These are phyloP conservation scores for Aphanomyces cochlioides DNA, from an alignment of 352 stramenopile species.

Conservation along the genomic window DNA sequence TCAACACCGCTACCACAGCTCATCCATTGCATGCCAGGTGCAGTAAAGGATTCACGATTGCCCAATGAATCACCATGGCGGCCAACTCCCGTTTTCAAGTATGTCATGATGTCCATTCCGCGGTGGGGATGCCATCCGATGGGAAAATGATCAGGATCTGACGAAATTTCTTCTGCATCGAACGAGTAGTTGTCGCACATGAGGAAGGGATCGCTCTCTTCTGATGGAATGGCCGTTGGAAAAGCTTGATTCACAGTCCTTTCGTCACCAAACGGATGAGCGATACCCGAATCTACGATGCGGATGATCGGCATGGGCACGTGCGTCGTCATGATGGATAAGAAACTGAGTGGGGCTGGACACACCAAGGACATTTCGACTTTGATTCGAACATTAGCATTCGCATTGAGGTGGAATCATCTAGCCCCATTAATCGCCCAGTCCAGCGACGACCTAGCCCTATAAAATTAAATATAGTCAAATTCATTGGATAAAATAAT, in stretches of 20 bases:
- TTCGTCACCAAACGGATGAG: constrained; percentile 45
- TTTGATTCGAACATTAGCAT: no score
- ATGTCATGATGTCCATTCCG: constrained; percentile 37
- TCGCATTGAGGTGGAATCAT: no score
- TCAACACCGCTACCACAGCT: constrained; percentile 42
- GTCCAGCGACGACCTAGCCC: no score
- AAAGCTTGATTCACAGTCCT: constrained; percentile 42
- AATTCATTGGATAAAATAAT: no score
- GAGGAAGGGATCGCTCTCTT: constrained; percentile 40
- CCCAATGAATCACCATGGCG: constrained; percentile 42
- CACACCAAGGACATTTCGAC: not conserved
- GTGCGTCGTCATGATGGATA: constrained; percentile 1
- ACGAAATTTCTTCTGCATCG: constrained; percentile 26
- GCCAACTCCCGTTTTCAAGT: constrained; percentile 37
- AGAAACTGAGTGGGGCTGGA: not conserved
- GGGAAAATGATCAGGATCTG: constrained; percentile 39
- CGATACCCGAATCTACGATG: constrained; percentile 36
- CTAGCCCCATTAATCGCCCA: no score
- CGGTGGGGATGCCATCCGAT: constrained; percentile 43
- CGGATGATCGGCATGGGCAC: constrained; percentile 10
- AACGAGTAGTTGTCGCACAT: constrained; percentile 47
- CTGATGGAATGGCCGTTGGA: constrained; percentile 33
- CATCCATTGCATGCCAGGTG: constrained; percentile 54
- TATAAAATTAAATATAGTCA: no score
- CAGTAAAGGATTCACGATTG: constrained; percentile 41